Evolutionary conservation across 805 yeast species (phyloP).

Genomic region (Phaffomyces thermotolerans): DNA sequence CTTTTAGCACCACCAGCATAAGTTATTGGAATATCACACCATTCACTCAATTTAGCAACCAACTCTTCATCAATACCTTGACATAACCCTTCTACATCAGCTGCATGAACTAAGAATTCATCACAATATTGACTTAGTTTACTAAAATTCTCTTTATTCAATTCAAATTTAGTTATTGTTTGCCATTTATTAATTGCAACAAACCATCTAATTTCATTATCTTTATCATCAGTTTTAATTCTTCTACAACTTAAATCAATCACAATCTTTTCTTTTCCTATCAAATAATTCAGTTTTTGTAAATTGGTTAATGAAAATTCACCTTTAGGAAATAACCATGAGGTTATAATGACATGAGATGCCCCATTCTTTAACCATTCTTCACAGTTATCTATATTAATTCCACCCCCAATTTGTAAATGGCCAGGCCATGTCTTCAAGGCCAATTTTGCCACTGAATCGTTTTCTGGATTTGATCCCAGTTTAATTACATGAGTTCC

Average conservation of each 20-base stretch:
- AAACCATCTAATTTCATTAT: slow-evolving; percentile 47
- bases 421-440: slow-evolving; percentile 62
- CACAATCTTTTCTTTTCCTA: slow-evolving; percentile 66
- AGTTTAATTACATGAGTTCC: slow-evolving; percentile 94
- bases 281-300: slow-evolving; percentile 36
- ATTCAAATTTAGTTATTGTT: slow-evolving; percentile 61
- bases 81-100: slow-evolving; percentile 97
- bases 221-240: slow-evolving; percentile 8
- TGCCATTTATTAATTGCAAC: slow-evolving; percentile 99
- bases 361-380: slow-evolving; percentile 78
- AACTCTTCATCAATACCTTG: slow-evolving; percentile 82
- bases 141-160: slow-evolving; percentile 47
- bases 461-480: slow-evolving; percentile 71
- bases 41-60: slow-evolving; percentile 64
- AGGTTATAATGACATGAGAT: slow-evolving; percentile 82
- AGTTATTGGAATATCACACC: slow-evolving; percentile 76
- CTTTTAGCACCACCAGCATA: slow-evolving; percentile 96
- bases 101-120: slow-evolving; percentile 93
- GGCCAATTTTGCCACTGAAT: slow-evolving; percentile 75
- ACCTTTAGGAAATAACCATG: slow-evolving; percentile 76
- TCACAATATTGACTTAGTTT: slow-evolving; percentile 58
- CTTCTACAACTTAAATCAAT: slow-evolving; percentile 84
- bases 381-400: slow-evolving; percentile 63
- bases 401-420: slow-evolving; percentile 92
- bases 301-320: slow-evolving; percentile 47